Evolutionary conservation across 805 yeast species (phyloP), one percentile per base, ranked within the genome.

Genomic region (Ogataea glucozyma): DNA sequence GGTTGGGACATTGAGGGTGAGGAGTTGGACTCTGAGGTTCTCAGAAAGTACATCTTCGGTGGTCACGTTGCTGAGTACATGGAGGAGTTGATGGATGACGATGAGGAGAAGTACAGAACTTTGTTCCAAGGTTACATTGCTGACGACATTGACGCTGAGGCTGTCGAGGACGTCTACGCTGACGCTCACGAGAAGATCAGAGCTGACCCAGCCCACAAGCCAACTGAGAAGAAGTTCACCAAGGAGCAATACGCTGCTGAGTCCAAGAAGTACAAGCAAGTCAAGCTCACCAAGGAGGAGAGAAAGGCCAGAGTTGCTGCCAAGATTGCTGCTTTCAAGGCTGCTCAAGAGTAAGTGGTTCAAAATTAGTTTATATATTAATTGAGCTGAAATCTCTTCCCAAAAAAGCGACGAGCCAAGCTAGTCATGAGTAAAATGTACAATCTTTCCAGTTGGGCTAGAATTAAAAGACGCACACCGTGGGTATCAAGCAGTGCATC

Each of bases 11-110:
- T 91, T 66, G 99, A 93, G 81, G 69, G 85, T 65, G 96, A 93
- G 81, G 99, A 93, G 79, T 83, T 93, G 66, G 99, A 93, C 71
- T 88, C 97, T 65, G 99, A 93, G 71, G 75, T 82, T 62, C 83
- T 93, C 74, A 88, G 97, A 88, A 88, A 88, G 78, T 93, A 93
- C 95, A 93, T 93, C 81, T 85, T 91, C 71, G 98, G 96, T 81
- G 98, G 98, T 75, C 99, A 93, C 86, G 90, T 93, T 69, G 84
- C 99, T 69, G 98, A 93, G 83, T 93, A 93, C 93, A 93, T 93
- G 97, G 99, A 93, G 83, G 98, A 91, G 82, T 87, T 93, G 72
- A 91, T 93, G 74, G 99, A 93, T 69, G 99, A 91, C 74, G 99
- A 91, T 85, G 99, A 91, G 81, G 99, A 91, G 83, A 91, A 93